Base-by-base conservation (phyloP, 2,329 filamentous ascomycete genomes). In the Cercospora zeina region DNA sequence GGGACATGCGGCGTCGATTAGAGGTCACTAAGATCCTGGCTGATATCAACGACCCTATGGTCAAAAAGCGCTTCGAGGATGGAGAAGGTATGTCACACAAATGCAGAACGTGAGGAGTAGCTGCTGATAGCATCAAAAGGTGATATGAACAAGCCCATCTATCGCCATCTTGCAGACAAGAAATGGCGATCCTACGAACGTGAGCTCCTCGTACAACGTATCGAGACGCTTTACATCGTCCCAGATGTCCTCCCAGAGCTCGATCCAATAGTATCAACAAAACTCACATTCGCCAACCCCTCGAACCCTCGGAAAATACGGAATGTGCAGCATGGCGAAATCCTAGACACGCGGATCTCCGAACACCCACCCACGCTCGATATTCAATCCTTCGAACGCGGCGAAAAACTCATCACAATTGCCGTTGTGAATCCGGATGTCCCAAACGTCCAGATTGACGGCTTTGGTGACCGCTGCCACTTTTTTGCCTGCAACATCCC, bases 81-180 rank as follows among this genome's bases (percentile, higher is more conserved):
- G 92, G 93, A 24, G 77, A 88, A 71, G 92, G 93, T 96, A 80
- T 21, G 51, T 36, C 7, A 1, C 5, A 4, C 21, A 36, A 30
- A 21, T 33, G 30, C 7, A n/a, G 31, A 30, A 31, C 7, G 6
- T 37, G 24, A 19, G 14, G 1, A 31, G 33, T 30, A 1, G 19
- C 1, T 56, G 51, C 58, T 62, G 39, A 62, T 31, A 21, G 14
- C 37, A 30, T 11, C 11, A 9, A 7, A 68, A 97, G 93, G 89
- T 67, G 92, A 97, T 77, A 93, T 97, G 91, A 88, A 86, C 80
- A 96, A 96, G 77, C 93, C 93, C 66, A 93, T 99, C 74, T 99
- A 99, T 81, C 90, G 93, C 67, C 85, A 90, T 77, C 88, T 97
- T 55, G 91, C 93, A 64, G 85, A 96, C 73, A 81, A 84, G 70